A percentile compares a stretch with the other conserved stretches of the same genome.
Evolutionary conservation across 176 grass and related monocot genomes (phyloP).

Genomic region (Puya raimondii): DNA sequence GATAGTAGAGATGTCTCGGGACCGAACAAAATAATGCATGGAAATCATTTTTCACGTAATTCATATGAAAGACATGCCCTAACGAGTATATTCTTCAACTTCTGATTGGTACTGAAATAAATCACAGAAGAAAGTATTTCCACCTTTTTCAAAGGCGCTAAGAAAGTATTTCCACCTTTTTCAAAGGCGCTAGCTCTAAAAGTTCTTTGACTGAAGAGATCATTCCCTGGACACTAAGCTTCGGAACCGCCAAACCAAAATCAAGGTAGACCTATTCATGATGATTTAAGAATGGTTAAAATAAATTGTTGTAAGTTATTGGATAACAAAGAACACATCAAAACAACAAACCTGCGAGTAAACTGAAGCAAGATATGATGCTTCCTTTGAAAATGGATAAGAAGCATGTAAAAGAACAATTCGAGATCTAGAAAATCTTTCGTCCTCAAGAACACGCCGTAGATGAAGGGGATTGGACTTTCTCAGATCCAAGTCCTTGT

Average conservation of each 20-base stretch:
- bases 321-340: slow-evolving; percentile 2
- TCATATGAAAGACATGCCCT: background rate
- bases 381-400: slow-evolving; percentile 98
- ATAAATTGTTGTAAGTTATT: slow-evolving; percentile 5
- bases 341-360: slow-evolving; percentile 66
- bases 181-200: slow-evolving; percentile 69
- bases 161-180: slow-evolving; percentile 48
- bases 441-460: slow-evolving; percentile 63
- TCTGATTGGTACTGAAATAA: background rate
- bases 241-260: slow-evolving; percentile 92
- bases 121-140: background rate
- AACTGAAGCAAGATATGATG: slow-evolving; percentile 95
- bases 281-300: slow-evolving; percentile 17
- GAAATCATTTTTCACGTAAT: background rate
- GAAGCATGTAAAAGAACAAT: slow-evolving; percentile 98
- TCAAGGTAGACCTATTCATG: slow-evolving; percentile 83
- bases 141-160: slow-evolving; percentile 91
- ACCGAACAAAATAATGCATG: background rate
- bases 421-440: slow-evolving; percentile 65
- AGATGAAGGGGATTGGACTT: slow-evolving; percentile 88
- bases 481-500: slow-evolving; percentile 85
- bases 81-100: background rate
- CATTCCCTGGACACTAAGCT: slow-evolving; percentile 98
- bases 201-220: slow-evolving; percentile 76
- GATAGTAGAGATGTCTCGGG: background rate